phyloP scores from a whole-genome alignment of 208 protist genomes.

The Leptomonas seymouri region DNA sequence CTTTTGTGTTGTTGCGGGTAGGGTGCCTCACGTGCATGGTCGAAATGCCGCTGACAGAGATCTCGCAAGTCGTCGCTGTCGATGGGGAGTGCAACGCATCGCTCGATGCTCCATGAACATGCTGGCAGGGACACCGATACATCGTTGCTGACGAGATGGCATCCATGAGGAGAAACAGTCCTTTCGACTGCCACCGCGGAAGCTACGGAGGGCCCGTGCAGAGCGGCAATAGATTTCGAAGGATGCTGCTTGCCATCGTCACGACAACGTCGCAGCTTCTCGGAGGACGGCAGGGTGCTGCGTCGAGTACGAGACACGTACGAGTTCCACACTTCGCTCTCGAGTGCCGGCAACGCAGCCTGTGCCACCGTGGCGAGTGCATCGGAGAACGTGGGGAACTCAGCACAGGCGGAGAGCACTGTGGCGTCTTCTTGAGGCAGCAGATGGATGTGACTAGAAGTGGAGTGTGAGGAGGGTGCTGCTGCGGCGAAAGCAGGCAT shows the following conservation, averaged over 20 bases:
- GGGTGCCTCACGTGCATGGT: too few relatives aligned
- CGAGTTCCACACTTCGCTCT: conserved; percentile 21
- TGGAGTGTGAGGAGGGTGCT: neutral
- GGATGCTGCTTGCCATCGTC: neutral
- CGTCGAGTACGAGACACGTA: neutral
- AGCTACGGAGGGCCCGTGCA: neutral
- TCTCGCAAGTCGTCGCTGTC: neutral
- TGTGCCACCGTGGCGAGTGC: conserved; percentile 28
- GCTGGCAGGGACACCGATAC: conserved; percentile 28
- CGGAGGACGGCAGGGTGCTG: neutral
- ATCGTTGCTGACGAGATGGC: neutral
- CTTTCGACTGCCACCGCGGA: neutral
- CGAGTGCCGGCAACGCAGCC: conserved; percentile 21
- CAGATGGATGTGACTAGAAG: conserved; percentile 25
- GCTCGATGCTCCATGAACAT: conserved; percentile 24
- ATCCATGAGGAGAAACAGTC: neutral
- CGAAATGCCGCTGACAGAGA: neutral
- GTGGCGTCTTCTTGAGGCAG: conserved; percentile 23
- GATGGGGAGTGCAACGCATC: neutral
- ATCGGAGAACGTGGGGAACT: conserved; percentile 49
- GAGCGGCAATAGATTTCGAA: too few relatives aligned
- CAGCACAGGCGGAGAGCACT: conserved; percentile 41
- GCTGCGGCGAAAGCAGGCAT: neutral
- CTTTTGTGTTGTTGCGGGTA: neutral
- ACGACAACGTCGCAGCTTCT: too few relatives aligned